A percentile compares a stretch with the other conserved stretches of the same genome.
Conservation (phyloP, 371 early-diverging fungal species). For the Mucor sp. region DNA sequence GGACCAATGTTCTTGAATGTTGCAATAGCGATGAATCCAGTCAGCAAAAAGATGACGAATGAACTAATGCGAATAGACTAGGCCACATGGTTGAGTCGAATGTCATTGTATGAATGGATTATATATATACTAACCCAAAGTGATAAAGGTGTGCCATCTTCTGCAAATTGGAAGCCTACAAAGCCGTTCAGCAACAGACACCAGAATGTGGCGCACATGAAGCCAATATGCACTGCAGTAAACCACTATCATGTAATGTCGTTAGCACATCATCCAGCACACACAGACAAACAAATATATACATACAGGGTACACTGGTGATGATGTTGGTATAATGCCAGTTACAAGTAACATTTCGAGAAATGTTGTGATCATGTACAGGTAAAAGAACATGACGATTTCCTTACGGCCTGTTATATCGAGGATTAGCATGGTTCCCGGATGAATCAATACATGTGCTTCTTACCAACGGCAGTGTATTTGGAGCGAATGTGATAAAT, state of each 20-base stretch:
- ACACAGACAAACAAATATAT: not conserved
- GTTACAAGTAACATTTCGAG: constrained; percentile 88
- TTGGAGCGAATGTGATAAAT: constrained; percentile 95
- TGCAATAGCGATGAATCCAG: constrained; percentile 80
- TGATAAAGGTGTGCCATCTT: constrained; percentile 91
- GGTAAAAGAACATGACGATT: constrained; percentile 96
- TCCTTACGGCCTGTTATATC: constrained; percentile 89
- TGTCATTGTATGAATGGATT: too few species aligned
- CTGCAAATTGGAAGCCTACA: constrained; percentile 95
- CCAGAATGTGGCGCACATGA: constrained; percentile 87
- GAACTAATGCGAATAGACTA: constrained; percentile 88
- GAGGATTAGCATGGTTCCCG: not conserved
- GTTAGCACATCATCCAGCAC: not conserved
- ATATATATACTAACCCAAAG: constrained; percentile 72
- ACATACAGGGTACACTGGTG: constrained; percentile 80
- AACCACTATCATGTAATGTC: constrained; percentile 66
- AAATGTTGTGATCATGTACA: constrained; percentile 83
- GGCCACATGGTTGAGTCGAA: not conserved
- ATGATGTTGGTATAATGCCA: constrained; percentile 88
- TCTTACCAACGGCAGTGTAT: constrained; percentile 95
- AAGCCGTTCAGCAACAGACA: constrained; percentile 92
- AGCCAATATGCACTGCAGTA: constrained; percentile 81
- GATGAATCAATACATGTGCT: not conserved
- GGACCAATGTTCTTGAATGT: constrained; percentile 75
- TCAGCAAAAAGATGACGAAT: constrained; percentile 72